A percentile compares a stretch with the other conserved stretches of the same genome.
Conservation (phyloP, 345 rosid genomes). For the Hibiscus mutabilis region DNA sequence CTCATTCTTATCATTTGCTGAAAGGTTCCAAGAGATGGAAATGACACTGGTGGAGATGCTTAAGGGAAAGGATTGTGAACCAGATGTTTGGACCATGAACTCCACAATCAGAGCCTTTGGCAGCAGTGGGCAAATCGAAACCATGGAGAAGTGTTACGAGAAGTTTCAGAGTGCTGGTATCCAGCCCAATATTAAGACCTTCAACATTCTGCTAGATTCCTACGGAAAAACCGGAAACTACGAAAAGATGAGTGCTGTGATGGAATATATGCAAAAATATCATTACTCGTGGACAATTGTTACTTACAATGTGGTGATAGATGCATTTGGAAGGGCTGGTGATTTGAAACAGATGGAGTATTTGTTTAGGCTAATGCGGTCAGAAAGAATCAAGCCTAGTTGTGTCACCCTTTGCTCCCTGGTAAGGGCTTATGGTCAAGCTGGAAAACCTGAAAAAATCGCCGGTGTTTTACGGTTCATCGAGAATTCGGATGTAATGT, state of each 20-base stretch:
- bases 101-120: slow-evolving; percentile 18
- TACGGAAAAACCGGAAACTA: slow-evolving; percentile 69
- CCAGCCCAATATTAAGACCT: slow-evolving; percentile 77
- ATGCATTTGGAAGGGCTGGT: slow-evolving; percentile 40
- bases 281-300: slow-evolving; percentile 89
- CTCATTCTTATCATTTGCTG: too few species aligned
- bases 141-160: slow-evolving; percentile 88
- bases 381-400: slow-evolving; percentile 77
- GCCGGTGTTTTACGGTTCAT: slow-evolving; percentile 62
- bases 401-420: slow-evolving; percentile 83
- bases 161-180: slow-evolving; percentile 91
- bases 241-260: slow-evolving; percentile 85
- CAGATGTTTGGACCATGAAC: too few species aligned
- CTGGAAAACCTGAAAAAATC: slow-evolving; percentile 61
- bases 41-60: too few species aligned
- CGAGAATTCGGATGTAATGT: slow-evolving; percentile 64
- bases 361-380: slow-evolving; percentile 70
- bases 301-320: slow-evolving; percentile 73
- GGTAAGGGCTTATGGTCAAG: slow-evolving; percentile 77
- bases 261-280: slow-evolving; percentile 90
- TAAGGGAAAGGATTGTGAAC: too few species aligned
- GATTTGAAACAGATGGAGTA: slow-evolving; percentile 88
- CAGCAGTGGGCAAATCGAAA: slow-evolving; percentile 10
- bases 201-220: slow-evolving; percentile 79
- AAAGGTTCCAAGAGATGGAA: too few species aligned